phyloP scores from a whole-genome alignment of 495 filamentous ascomycete species.

The Neurospora sp. region DNA sequence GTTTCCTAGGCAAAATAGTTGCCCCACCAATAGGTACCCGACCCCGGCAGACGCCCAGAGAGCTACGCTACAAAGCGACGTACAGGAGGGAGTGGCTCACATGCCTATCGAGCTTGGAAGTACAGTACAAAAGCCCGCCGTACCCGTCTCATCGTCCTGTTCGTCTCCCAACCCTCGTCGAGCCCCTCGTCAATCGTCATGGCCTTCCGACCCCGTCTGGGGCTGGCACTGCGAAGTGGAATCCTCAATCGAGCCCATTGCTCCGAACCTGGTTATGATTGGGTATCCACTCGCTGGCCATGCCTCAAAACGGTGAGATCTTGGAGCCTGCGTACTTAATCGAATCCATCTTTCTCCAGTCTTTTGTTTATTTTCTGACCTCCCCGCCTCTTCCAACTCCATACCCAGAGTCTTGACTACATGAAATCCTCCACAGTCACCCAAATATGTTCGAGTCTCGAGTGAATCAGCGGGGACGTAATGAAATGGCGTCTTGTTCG shows the following conservation, averaged over 20 bases:
- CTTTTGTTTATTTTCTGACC: background rate
- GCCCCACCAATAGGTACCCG: background rate
- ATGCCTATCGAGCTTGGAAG: background rate
- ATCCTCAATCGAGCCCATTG: background rate
- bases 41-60: background rate
- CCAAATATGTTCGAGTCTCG: background rate
- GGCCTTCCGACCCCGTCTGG: background rate
- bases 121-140: background rate
- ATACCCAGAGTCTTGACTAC: background rate
- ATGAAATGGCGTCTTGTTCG: background rate
- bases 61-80: background rate
- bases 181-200: background rate
- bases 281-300: background rate
- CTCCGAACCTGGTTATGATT: background rate
- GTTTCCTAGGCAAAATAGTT: background rate
- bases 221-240: background rate
- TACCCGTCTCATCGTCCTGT: background rate
- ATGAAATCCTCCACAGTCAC: background rate
- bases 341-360: background rate
- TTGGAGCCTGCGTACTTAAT: background rate
- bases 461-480: background rate
- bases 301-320: background rate
- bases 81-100: background rate
- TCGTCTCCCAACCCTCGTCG: background rate
- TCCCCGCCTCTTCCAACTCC: background rate